Conservation (phyloP, 225 moss, liverwort and hornwort species). For the Neckera pumila region DNA sequence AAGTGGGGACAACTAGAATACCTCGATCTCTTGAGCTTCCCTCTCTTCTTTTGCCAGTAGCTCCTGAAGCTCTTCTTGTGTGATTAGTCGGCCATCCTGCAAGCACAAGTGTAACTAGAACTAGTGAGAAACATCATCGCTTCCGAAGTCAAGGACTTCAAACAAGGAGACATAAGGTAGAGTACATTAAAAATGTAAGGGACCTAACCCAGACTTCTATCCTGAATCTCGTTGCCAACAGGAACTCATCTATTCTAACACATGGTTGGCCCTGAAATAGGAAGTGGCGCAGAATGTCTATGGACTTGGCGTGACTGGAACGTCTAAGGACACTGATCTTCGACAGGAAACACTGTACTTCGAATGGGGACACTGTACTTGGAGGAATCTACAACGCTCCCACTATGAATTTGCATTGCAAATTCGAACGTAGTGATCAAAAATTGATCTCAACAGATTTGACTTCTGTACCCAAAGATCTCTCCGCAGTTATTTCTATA, state of each 20-base stretch:
- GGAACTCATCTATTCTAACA: background rate
- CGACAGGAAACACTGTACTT: background rate
- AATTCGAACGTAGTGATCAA: background rate
- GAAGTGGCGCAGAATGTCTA: background rate
- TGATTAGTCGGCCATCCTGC: slow-evolving; percentile 67
- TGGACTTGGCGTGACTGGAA: background rate
- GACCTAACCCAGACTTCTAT: background rate
- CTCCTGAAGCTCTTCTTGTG: slow-evolving; percentile 59
- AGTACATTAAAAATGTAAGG: background rate
- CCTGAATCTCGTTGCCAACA: background rate
- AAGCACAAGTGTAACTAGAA: background rate
- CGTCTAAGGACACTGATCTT: background rate
- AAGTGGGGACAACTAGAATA: background rate
- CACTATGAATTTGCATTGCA: background rate
- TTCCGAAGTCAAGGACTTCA: background rate
- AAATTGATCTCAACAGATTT: background rate
- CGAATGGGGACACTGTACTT: background rate
- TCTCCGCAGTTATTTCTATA: background rate
- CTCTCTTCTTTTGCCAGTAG: slow-evolving; percentile 61
- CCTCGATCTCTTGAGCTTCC: slow-evolving; percentile 74
- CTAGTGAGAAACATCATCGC: background rate
- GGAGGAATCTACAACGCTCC: background rate
- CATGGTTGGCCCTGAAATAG: background rate
- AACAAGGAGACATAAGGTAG: background rate
- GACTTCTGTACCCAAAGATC: background rate